phyloP scores from a whole-genome alignment of 257 asterid genomes.

The Scutellaria minor region DNA sequence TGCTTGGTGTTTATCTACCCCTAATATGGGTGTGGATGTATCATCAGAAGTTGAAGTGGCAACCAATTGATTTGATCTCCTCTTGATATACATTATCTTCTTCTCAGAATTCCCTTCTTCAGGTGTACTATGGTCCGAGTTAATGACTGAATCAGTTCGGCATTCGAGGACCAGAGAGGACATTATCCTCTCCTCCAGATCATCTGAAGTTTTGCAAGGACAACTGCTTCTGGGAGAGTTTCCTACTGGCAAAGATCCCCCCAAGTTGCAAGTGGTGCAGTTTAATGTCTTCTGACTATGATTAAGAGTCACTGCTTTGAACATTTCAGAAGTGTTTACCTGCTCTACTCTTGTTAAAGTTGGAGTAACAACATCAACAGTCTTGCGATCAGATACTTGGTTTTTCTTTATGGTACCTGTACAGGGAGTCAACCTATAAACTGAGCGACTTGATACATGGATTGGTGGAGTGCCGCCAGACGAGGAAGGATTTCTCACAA shows the following conservation, averaged over 20 bases:
- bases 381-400: conserved; percentile 43
- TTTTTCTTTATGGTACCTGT: conserved; percentile 41
- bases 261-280: conserved; percentile 37
- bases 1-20: conserved; percentile 46
- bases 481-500: conserved; percentile 66
- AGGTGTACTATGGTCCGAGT: conserved; percentile 46
- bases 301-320: conserved; percentile 40
- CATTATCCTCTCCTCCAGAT: conserved; percentile 41
- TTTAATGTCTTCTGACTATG: conserved; percentile 40
- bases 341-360: conserved; percentile 36
- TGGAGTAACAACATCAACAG: conserved; percentile 37
- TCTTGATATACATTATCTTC: conserved; percentile 64
- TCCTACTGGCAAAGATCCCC: conserved; percentile 36
- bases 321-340: conserved; percentile 46
- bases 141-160: conserved; percentile 48
- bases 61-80: conserved; percentile 79
- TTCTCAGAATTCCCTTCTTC: conserved; percentile 54
- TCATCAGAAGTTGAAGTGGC: conserved; percentile 63
- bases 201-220: conserved; percentile 39
- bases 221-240: conserved; percentile 42
- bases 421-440: conserved; percentile 42
- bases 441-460: conserved; percentile 50
- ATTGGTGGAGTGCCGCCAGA: conserved; percentile 45
- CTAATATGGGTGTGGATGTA: conserved; percentile 26
- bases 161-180: conserved; percentile 45